Evolutionary conservation across 352 stramenopile genomes (phyloP), one percentile per base, ranked within the genome.

Genomic region (Phytophthora fragariae): DNA sequence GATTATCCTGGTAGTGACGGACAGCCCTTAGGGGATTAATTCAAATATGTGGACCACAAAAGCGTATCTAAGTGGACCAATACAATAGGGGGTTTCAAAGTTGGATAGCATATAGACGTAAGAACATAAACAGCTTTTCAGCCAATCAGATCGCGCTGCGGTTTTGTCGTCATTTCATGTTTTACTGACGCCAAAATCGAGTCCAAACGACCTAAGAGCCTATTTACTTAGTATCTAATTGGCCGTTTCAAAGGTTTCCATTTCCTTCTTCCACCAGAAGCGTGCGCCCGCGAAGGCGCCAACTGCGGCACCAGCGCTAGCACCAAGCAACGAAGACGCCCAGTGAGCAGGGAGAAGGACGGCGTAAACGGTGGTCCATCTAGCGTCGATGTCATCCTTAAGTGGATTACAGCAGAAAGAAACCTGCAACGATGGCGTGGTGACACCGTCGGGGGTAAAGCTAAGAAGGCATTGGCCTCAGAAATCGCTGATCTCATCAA

Each of bases 401-500:
- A 64, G 27, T 64, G 44, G 57, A 44, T n/a, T 56, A 64, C 47
- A 33, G 31, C 59, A 11, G 46, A 65, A 9, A 15, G 59, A 57
- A 65, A 52, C 31, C 47, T 65, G 47, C 46, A 50, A 57, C 59
- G 59, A 10, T 65, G 59, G 31, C 31, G 59, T 65, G 59, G 59
- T 14, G 59, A 65, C 14, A 65, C 59, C 31, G 27, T 37, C 29
- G 59, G n/a, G 11, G 29, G 46, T 19, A 65, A 65, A 31, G 35
- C 59, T 2, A 65, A 57, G 59, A 65, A 65, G 46, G 59, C 46
- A 17, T 37, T 58, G 19, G 59, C 59, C 7, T 49, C 59, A n/a
- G 46, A 65, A 19, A 58, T 65, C n/a, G 59, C 46, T 57, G 59
- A 37, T 46, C 59, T 57, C 9, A 65, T 65, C 47, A 50, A 65